Base-by-base conservation (phyloP, 495 filamentous ascomycete species). In the Tuber brumale region DNA sequence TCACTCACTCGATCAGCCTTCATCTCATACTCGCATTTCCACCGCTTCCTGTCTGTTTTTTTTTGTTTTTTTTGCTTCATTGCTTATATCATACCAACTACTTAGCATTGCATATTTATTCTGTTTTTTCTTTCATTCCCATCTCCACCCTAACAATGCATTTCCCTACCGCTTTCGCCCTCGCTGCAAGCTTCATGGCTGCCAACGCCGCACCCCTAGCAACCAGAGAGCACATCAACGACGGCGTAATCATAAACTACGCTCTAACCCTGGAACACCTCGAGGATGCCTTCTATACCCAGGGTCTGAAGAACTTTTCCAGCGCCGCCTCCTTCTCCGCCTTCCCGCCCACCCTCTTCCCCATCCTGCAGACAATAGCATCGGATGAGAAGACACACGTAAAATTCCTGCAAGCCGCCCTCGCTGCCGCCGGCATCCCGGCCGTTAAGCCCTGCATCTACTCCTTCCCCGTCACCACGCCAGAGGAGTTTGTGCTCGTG, bases 371-470 rank as follows among this genome's bases (percentile, higher is more conserved):
- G 27, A 76, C 84, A 43, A 85, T 91, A 74, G 86, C 85, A 37
- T 78, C 76, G 0, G 88, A 91, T 79, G 90, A 92, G 80, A 84
- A 82, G 69, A 86, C 86, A 0, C 90, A 91, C 79, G 89, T 89
- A 74, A 74, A 83, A 18, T 90, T 91, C 80, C 82, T 91, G 23
- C 87, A 87, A 42, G 70, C 80, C 8, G 77, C 44, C 27, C 72
- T 79, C 39, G 70, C 77, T 79, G 85, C 85, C 31, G 85, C 86
- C 69, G 87, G 86, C 69, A 85, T 83, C 3, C 76, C 77, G 1
- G 86, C 89, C 3, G 88, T 90, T 3, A 83, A 82, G 31, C 84
- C 84, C 23, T 91, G 89, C 85, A 86, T 82, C 12, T 92, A 92
- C 79, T 79, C 81, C 23, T 91, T 91, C 81, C 86, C 86, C n/a